A percentile compares a stretch with the other conserved stretches of the same genome.
Conservation (phyloP, 177 flowering plant genomes). For the Vitis hybrid region DNA sequence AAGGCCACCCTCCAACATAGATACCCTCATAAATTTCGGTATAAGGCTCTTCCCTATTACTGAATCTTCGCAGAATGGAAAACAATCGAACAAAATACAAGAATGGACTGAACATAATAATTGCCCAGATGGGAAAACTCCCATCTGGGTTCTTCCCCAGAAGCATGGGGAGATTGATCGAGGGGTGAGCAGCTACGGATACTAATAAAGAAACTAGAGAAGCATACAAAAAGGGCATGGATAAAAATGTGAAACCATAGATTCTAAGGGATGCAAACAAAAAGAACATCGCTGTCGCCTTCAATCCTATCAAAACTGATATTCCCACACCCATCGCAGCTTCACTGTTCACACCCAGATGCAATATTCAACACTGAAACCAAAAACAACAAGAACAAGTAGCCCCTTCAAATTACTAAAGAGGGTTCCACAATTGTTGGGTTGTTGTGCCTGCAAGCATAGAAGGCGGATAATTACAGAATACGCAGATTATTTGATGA, state of each 20-base stretch:
- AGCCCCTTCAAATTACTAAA: too few species aligned
- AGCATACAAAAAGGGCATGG: slow-evolving; percentile 64
- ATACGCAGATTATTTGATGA: too few species aligned
- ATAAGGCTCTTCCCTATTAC: slow-evolving; percentile 61
- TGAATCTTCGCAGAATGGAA: slow-evolving; percentile 45
- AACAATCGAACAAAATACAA: slow-evolving; percentile 56
- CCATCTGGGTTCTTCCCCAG: slow-evolving; percentile 79
- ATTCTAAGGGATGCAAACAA: slow-evolving; percentile 35
- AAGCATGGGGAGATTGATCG: slow-evolving; percentile 68
- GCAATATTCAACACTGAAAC: background rate
- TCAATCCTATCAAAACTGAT: slow-evolving; percentile 53
- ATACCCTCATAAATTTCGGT: slow-evolving; percentile 68
- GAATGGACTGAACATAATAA: slow-evolving; percentile 62
- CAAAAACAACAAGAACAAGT: background rate
- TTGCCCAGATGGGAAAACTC: slow-evolving; percentile 68
- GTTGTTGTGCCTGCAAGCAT: too few species aligned
- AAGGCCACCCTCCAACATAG: slow-evolving; percentile 95
- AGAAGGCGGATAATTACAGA: too few species aligned
- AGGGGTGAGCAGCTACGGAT: slow-evolving; percentile 68
- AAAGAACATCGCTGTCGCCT: slow-evolving; percentile 43
- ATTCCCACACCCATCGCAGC: slow-evolving; percentile 53
- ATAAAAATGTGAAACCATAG: slow-evolving; percentile 29
- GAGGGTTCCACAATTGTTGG: background rate
- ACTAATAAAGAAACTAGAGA: slow-evolving; percentile 56
- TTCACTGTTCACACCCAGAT: background rate